These are phyloP conservation scores for Ilyonectria sp. DNA, from an alignment of 2,329 filamentous ascomycete genomes.

Conservation along the genomic window DNA sequence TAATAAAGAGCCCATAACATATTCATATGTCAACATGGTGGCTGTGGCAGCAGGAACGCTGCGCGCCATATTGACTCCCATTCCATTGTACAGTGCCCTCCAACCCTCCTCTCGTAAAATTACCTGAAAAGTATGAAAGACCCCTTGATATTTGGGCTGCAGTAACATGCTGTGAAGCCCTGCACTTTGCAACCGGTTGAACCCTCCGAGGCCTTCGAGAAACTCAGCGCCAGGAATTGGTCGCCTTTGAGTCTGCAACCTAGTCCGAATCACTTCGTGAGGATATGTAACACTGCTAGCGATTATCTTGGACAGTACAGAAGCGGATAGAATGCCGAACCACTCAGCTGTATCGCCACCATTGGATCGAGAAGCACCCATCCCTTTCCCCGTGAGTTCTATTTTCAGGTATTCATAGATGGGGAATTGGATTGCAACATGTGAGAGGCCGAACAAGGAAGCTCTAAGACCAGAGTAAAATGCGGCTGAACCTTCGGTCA, in stretches of 20 bases:
- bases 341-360: conserved; percentile 72
- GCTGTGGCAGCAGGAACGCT: conserved; percentile 95
- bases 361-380: conserved; percentile 73
- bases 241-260: conserved; percentile 92
- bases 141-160: conserved; percentile 77
- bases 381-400: conserved; percentile 87
- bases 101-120: conserved; percentile 94
- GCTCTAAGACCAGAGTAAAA: conserved; percentile 97
- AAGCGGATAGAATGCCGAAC: conserved; percentile 86
- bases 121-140: conserved; percentile 83
- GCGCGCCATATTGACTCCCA: conserved; percentile 97
- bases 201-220: conserved; percentile 62
- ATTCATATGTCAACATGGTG: conserved; percentile 97
- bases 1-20: conserved; percentile 64
- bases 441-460: conserved; percentile 89
- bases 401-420: conserved; percentile 94
- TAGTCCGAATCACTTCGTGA: conserved; percentile 94
- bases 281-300: conserved; percentile 96
- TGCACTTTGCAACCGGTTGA: conserved; percentile 43
- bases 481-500: conserved; percentile 85
- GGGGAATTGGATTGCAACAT: conserved; percentile 97
- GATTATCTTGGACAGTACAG: conserved; percentile 91
- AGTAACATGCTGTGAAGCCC: conserved; percentile 29
- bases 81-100: conserved; percentile 95
- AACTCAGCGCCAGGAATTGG: conserved; percentile 69